These are phyloP conservation scores for Scutellaria barbata DNA, from an alignment of 257 asterid species.

Conservation along the genomic window DNA sequence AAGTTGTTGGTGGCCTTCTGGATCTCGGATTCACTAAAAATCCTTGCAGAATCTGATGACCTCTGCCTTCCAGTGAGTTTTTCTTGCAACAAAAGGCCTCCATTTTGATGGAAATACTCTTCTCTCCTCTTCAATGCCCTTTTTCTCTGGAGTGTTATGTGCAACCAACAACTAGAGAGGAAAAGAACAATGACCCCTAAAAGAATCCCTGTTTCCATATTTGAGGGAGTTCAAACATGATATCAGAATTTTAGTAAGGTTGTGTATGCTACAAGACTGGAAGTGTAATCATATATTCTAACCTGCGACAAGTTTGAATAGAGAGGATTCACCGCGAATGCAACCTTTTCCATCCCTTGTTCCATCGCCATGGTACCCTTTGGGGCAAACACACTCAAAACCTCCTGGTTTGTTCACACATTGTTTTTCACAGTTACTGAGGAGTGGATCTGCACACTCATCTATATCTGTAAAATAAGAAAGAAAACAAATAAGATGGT, in stretches of 20 bases:
- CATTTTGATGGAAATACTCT: slow-evolving; percentile 12
- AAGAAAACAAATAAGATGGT: neutral
- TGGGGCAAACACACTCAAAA: slow-evolving; percentile 41
- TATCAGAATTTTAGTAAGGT: too few relatives aligned
- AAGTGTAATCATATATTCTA: neutral
- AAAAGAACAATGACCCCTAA: slow-evolving; percentile 33
- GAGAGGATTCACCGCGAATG: slow-evolving; percentile 26
- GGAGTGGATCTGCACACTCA: slow-evolving; percentile 39
- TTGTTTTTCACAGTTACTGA: slow-evolving; percentile 25
- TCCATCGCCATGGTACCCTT: slow-evolving; percentile 42
- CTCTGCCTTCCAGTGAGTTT: slow-evolving; percentile 18
- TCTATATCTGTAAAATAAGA: slow-evolving; percentile 41
- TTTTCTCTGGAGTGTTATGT: slow-evolving; percentile 38
- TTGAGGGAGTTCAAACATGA: too few relatives aligned
- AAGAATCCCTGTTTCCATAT: slow-evolving; percentile 28
- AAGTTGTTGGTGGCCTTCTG: slow-evolving; percentile 26
- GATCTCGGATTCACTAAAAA: slow-evolving; percentile 20
- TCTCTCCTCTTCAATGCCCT: slow-evolving; percentile 4
- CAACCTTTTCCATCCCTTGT: slow-evolving; percentile 32
- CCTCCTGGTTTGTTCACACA: slow-evolving; percentile 37
- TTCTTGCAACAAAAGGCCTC: slow-evolving; percentile 22
- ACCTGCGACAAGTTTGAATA: slow-evolving; percentile 35
- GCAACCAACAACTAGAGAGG: slow-evolving; percentile 22
- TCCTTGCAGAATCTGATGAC: neutral
- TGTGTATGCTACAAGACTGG: too few relatives aligned